Evolutionary conservation across 2,329 filamentous ascomycete species (phyloP).

Genomic region (Trichoderma simmonsii): DNA sequence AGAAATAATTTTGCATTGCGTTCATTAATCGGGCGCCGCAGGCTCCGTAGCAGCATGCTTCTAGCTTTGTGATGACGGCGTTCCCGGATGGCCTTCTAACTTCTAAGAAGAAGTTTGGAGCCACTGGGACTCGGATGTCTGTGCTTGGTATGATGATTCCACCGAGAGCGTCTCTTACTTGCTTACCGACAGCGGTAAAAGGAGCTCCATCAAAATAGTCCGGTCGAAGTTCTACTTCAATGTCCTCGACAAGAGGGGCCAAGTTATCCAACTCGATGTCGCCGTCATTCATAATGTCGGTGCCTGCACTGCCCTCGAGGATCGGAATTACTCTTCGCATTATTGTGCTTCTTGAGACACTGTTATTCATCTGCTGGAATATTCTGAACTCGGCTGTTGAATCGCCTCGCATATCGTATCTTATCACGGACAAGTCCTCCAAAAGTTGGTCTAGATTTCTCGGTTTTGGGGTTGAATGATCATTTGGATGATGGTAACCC

Average conservation of each 20-base stretch:
- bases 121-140: accelerated
- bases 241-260: not conserved
- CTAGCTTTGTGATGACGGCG: not conserved
- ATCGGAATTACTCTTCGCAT: not conserved
- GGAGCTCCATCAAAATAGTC: not conserved
- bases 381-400: not conserved
- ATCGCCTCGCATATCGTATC: not conserved
- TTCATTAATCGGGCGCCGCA: not conserved
- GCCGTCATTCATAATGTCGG: not conserved
- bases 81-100: not conserved
- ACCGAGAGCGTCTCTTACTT: not conserved
- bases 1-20: not conserved
- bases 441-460: not conserved
- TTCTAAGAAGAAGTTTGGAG: not conserved
- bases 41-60: not conserved
- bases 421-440: not conserved
- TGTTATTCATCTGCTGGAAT: not conserved
- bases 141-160: not conserved
- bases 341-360: not conserved
- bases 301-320: not conserved
- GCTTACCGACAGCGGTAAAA: no score
- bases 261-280: not conserved
- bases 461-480: not conserved
- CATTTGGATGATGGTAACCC: not conserved
- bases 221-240: not conserved